Base-by-base conservation (phyloP, 129 eudicot genomes). In the Ambrosia trifida region DNA sequence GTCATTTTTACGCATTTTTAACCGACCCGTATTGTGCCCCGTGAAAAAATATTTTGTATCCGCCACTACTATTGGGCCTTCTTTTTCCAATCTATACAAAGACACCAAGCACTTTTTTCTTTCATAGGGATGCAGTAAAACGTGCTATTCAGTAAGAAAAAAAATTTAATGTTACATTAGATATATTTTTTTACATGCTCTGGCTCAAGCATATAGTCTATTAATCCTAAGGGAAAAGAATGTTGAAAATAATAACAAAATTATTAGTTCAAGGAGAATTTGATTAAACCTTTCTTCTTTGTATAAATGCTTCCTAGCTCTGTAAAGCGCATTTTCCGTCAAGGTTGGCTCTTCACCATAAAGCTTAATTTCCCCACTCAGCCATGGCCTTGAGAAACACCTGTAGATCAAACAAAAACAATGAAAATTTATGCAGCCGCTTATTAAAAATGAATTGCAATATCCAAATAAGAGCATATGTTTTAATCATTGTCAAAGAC, bases 321-420 rank as follows among this genome's bases (percentile, higher is more conserved):
- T 80, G 74, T 75, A 94, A 43, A 94, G 99, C 65, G 99, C 78
- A 69, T 91, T 83, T 81, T 94, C 99, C 0, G 99, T 90, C 83
- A 83, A 41, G 68, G 99, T 94, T 62, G 99, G 99, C 49, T 82
- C 79, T 13, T 94, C 99, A 43, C 99, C 96, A 64, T 80, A 94
- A 75, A 94, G 93, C 86, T 90, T 94, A 63, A 94, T 70, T 76
- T 94, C 97, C 67, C 98, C 99, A 14, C 89, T 84, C 91, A 31
- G 99, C 99, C 99, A 94, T 94, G 58, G 97, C 99, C 81, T 94
- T 94, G 20, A 94, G 93, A 81, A 94, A 94, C 40, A 90, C 99
- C 97, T 94, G 75, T 35, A 45, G 64, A 45, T 36, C 36, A 77
- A 77, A 38, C 49, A 66, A 32, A 52, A 20, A 32, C 0, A 13